phyloP scores from a whole-genome alignment of 148 eudicot genomes.

The Fagopyrum esculentum region DNA sequence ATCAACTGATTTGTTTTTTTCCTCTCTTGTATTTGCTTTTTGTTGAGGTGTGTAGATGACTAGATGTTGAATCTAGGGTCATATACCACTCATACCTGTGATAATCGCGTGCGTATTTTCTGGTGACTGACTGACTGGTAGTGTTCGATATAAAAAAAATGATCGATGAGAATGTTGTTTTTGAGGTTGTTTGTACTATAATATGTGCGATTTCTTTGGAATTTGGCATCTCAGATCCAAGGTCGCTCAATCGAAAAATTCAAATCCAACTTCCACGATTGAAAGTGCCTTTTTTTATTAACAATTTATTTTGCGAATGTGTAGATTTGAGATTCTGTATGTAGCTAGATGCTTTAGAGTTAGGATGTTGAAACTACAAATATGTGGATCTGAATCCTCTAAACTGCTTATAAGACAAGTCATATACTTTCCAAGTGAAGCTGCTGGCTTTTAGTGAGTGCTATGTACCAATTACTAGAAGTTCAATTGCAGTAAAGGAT shows the following conservation, averaged over 20 bases:
- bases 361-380: background rate
- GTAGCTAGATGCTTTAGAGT: background rate
- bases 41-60: background rate
- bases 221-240: background rate
- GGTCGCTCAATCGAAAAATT: background rate
- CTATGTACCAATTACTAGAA: background rate
- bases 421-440: background rate
- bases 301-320: background rate
- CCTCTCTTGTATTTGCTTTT: background rate
- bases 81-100: background rate
- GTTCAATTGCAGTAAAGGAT: background rate
- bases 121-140: background rate
- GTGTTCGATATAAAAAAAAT: too few species aligned
- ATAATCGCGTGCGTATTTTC: background rate
- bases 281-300: background rate
- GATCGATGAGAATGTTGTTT: background rate
- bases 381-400: background rate
- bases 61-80: background rate
- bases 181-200: background rate
- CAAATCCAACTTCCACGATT: background rate
- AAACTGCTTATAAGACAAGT: background rate
- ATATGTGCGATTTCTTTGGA: background rate
- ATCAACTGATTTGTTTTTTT: background rate
- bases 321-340: conserved; percentile 3
- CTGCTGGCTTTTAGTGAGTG: background rate